Evolutionary conservation across 805 yeast species (phyloP).

Genomic region (Pichia californica): DNA sequence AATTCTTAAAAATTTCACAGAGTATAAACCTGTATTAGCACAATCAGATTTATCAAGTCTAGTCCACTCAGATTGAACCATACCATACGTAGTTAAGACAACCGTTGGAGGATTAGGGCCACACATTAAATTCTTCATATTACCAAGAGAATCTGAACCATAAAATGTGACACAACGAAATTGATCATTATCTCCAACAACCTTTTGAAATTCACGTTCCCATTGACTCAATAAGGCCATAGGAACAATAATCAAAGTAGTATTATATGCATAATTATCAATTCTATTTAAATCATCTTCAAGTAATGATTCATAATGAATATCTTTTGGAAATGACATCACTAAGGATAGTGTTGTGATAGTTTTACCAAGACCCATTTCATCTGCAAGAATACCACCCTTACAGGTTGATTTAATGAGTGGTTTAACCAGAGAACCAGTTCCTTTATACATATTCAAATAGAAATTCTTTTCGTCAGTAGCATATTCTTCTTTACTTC

Average conservation of each 20-base stretch:
- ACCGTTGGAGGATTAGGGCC: slow-evolving; percentile 52
- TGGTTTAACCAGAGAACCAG: slow-evolving; percentile 64
- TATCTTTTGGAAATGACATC: slow-evolving; percentile 56
- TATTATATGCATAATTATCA: slow-evolving; percentile 51
- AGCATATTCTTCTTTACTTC: not conserved
- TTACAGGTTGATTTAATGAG: slow-evolving; percentile 48
- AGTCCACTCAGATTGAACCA: slow-evolving; percentile 70
- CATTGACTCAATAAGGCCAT: slow-evolving; percentile 90
- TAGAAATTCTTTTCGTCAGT: slow-evolving; percentile 39
- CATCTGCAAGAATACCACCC: slow-evolving; percentile 93
- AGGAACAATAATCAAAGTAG: slow-evolving; percentile 81
- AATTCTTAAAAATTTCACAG: slow-evolving; percentile 67
- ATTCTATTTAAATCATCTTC: slow-evolving; percentile 4
- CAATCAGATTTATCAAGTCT: slow-evolving; percentile 30
- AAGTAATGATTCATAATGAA: slow-evolving; percentile 14
- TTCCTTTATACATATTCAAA: slow-evolving; percentile 76
- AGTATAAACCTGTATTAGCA: slow-evolving; percentile 50
- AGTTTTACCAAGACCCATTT: slow-evolving; percentile 95
- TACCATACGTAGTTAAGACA: slow-evolving; percentile 82
- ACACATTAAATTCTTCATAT: slow-evolving; percentile 43
- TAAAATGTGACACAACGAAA: slow-evolving; percentile 59
- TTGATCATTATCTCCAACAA: slow-evolving; percentile 39
- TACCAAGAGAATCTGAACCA: slow-evolving; percentile 53
- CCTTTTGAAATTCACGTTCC: slow-evolving; percentile 70
- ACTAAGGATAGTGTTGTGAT: slow-evolving; percentile 74